phyloP scores from a whole-genome alignment of 805 yeast species.

The Ogataea wickerhamii region DNA sequence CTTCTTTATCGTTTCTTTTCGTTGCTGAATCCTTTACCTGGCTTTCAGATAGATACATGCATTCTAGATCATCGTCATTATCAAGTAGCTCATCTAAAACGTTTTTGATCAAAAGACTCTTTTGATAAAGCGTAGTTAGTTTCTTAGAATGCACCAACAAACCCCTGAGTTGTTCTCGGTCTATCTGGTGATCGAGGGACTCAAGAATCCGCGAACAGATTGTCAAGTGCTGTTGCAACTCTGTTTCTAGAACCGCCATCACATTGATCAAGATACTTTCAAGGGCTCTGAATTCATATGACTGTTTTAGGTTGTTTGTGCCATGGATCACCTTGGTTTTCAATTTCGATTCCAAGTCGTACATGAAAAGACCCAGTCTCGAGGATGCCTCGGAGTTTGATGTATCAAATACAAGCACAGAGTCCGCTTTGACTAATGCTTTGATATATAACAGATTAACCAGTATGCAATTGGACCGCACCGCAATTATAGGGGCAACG shows the following conservation, averaged over 20 bases:
- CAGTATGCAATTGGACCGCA: slow-evolving; percentile 71
- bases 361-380: slow-evolving; percentile 71
- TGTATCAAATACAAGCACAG: slow-evolving; percentile 81
- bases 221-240: slow-evolving; percentile 54
- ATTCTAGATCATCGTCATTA: slow-evolving; percentile 78
- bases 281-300: slow-evolving; percentile 77
- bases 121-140: slow-evolving; percentile 70
- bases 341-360: slow-evolving; percentile 76
- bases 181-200: slow-evolving; percentile 75
- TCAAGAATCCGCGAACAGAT: slow-evolving; percentile 61
- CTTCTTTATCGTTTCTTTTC: neutral
- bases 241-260: slow-evolving; percentile 74
- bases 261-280: slow-evolving; percentile 82
- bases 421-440: slow-evolving; percentile 78
- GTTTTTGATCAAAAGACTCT: slow-evolving; percentile 68
- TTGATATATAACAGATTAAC: slow-evolving; percentile 84
- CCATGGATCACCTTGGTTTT: slow-evolving; percentile 35
- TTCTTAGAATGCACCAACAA: slow-evolving; percentile 69
- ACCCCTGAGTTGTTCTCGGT: slow-evolving; percentile 69
- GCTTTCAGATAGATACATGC: slow-evolving; percentile 65
- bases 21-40: slow-evolving; percentile 7
- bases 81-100: slow-evolving; percentile 82
- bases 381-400: slow-evolving; percentile 59
- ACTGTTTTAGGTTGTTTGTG: slow-evolving; percentile 37
- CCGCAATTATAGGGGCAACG: slow-evolving; percentile 85